These are phyloP conservation scores for Crithidia sp. DNA, from an alignment of 208 protist species.

Conservation along the genomic window DNA sequence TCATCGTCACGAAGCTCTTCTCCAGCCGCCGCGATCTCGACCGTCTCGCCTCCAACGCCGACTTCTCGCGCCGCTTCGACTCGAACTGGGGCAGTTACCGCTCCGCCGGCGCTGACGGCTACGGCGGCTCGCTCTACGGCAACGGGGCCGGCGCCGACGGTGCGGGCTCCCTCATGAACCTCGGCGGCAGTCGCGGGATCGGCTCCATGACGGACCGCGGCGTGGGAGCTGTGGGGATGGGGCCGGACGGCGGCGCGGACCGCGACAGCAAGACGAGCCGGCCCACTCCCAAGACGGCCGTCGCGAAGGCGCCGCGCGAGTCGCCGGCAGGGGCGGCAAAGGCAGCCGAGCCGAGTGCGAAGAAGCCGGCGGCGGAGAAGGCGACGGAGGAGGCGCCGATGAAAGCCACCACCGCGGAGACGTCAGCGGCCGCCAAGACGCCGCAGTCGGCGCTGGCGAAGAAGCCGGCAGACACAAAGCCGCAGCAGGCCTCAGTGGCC, in stretches of 20 bases:
- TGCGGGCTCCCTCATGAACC: constrained; percentile 23
- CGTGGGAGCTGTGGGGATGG: constrained; percentile 16
- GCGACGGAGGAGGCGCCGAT: background rate
- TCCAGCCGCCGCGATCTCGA: constrained; percentile 69
- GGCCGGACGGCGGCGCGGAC: constrained; percentile 15
- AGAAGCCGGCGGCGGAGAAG: constrained; percentile 6
- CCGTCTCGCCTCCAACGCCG: constrained; percentile 40
- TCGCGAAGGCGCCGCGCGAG: background rate
- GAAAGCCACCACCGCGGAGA: background rate
- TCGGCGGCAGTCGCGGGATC: background rate
- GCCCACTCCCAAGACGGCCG: background rate
- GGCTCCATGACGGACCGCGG: constrained; percentile 9
- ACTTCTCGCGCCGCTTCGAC: constrained; percentile 60
- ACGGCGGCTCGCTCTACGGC: constrained; percentile 31
- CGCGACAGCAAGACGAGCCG: background rate
- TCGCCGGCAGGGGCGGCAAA: background rate
- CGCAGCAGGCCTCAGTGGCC: background rate
- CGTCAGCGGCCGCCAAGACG: background rate
- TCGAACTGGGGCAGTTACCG: constrained; percentile 51
- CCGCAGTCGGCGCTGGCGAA: background rate
- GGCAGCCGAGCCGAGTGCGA: constrained; percentile 14
- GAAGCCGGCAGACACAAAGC: background rate
- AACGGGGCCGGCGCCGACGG: constrained; percentile 2
- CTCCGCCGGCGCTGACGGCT: constrained; percentile 22
- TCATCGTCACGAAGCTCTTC: constrained; percentile 75